Base-by-base conservation (phyloP, 2,329 filamentous ascomycete species). In the Talaromyces sp. region DNA sequence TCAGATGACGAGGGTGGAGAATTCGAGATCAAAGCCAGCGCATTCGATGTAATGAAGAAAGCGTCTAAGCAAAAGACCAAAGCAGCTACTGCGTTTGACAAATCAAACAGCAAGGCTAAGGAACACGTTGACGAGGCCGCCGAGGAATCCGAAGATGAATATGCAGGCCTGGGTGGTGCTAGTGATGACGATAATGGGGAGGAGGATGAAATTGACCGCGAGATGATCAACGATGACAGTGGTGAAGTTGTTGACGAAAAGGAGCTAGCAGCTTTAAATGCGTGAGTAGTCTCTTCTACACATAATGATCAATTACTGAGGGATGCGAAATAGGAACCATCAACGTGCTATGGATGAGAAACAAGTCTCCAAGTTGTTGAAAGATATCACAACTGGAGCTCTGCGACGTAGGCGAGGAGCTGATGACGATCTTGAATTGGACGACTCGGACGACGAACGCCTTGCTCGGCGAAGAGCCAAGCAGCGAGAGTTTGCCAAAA, bases 61-160 rank as follows among this genome's bases (percentile, higher is more conserved):
- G 88, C 85, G 3, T 85, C 86, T 6, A 80, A 75, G 47, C 17
- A 47, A 37, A 63, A 47, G 39, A 85, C 85, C 71, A 86, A 86
- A 70, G 82, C 84, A 61, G 79, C 80, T 6, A 82, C 84, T 17
- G 81, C 83, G 1, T 96, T 93, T 71, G 86, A 97, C 79, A 91
- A 90, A 77, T 93, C 92, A 78, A 93, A 90, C 75, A 96, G 92
- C 79, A 89, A 91, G 74, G 94, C 93, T 0, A 93, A 89, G 72
- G 89, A 90, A 27, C 91, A 97, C 85, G 84, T 99, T 43, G 87
- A 98, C 69, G 95, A 97, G 70, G 93, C 96, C 74, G 94, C 95
- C 67, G 92, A 97, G 72, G 95, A 99, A 79, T 99, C 95, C 0
- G 96, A 99, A 74, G 95, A 99, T 75, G 95, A 99, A 77, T 99